Evolutionary conservation across 176 grass and related monocot species (phyloP).

Genomic region (Typha latifolia): DNA sequence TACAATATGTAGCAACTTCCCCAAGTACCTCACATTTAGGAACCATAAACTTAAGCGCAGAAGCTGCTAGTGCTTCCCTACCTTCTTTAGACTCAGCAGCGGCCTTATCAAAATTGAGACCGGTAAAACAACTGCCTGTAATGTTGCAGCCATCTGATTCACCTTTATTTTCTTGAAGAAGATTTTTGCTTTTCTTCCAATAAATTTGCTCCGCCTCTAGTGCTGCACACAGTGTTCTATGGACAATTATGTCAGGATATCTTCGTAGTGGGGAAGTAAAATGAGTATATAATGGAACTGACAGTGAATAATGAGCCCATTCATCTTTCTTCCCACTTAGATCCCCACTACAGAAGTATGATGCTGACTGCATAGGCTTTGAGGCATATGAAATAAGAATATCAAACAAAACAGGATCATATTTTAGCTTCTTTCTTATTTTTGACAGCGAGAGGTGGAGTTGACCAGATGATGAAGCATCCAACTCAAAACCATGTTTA

Average conservation of each 20-base stretch:
- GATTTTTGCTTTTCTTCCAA: conserved; percentile 42
- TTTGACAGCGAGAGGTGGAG: conserved; percentile 77
- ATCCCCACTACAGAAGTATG: conserved; percentile 75
- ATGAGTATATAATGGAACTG: conserved; percentile 80
- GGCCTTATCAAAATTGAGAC: conserved; percentile 51
- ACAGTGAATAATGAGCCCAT: conserved; percentile 81
- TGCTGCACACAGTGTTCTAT: conserved; percentile 71
- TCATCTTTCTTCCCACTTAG: conserved; percentile 66
- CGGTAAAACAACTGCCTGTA: conserved; percentile 50
- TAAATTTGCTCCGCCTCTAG: conserved; percentile 68
- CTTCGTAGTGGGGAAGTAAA: conserved; percentile 90
- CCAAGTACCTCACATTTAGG: conserved; percentile 43
- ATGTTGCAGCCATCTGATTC: conserved; percentile 23
- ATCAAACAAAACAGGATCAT: conserved; percentile 74
- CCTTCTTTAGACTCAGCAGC: conserved; percentile 70
- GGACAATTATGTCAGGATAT: conserved; percentile 96
- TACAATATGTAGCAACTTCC: conserved; percentile 74
- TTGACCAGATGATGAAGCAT: conserved; percentile 81
- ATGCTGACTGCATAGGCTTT: conserved; percentile 76
- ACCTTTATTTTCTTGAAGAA: conserved; percentile 12
- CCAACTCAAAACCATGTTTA: conserved; percentile 76
- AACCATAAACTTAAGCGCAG: conserved; percentile 58
- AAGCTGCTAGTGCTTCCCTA: conserved; percentile 43
- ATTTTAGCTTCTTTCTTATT: conserved; percentile 68
- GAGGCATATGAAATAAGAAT: conserved; percentile 95